Base-by-base conservation (phyloP, 768 basidiomycete genomes). In the Tricholoma bakamatsutake region DNA sequence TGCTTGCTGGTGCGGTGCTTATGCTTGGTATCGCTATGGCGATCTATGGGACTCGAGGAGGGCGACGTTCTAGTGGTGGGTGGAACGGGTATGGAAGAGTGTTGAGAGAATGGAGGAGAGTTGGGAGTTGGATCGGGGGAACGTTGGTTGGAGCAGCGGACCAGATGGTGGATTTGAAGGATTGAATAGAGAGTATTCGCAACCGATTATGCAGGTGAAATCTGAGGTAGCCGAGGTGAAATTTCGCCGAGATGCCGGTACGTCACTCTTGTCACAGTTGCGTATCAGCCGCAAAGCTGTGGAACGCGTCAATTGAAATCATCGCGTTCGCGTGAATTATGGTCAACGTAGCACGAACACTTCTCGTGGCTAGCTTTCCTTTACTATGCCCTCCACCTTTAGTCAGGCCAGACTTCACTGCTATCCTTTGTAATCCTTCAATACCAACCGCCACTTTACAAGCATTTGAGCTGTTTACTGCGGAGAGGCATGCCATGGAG, bases 1-100 rank as follows among this genome's bases (percentile, higher is more conserved):
- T 88, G 65, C 71, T 88, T 30, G 80, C 82, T 15, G 83, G 87
- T 21, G 85, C 86, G 18, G 78, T 89, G 30, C 65, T 90, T 27
- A 81, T 87, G 11, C 72, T 90, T 5, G 86, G 86, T 11, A 80
- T 88, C 18, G 88, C 87, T 8, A 73, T 91, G 65, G 86, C 85
- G 2, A 71, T 82, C 21, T 83, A 82, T 66, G 74, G 77, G 30
- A 68, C 77, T 39, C 68, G 67, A 54, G 61, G 63, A 45, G 65
- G 70, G 5, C 68, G 65, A 1, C 61, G 57, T 18, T 55, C 58
- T 43, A 21, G 53, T 11, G 62, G 53, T 31, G 64, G 64, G 57
- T 55, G 59, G 40, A 62, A 67, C 8, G 69, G 63, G 2, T 65
- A 62, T 34, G 62, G 52, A 27, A 57, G 59, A 24, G 66, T 64